Base-by-base conservation (phyloP, 2,329 filamentous ascomycete genomes). In the Diplodia intermedia region DNA sequence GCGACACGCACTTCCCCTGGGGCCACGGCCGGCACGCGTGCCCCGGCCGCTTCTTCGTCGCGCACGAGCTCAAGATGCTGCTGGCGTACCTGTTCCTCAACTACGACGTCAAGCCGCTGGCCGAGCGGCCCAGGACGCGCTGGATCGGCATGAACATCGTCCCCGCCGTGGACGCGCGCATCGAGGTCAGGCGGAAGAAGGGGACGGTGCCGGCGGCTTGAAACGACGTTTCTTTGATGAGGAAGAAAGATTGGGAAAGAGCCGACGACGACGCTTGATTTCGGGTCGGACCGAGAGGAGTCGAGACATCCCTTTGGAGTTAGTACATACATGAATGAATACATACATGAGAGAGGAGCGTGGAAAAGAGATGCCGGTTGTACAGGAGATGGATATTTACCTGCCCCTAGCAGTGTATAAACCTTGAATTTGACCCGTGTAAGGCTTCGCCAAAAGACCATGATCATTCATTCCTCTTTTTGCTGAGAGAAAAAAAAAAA, bases 21-120 rank as follows among this genome's bases (percentile, higher is more conserved):
- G 75, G 74, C 3, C 73, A 76, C 69, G 75, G 75, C 2, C 70
- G 70, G 52, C 74, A 76, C 70, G 74, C 75, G n/a, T 78, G 75
- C 40, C 69, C 69, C 18, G 69, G 69, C 33, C 67, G 69, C n/a
- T 70, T 70, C 40, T 69, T 69, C 36, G 67, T 62, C 18, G 69
- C 69, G 4, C 63, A 70, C 23, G 66, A 60, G 63, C 62, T 71
- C 18, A 71, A 71, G 66, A 65, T 71, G 66, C n/a, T 71, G 15
- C 56, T 71, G 40, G 69, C 69, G 18, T 70, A 71, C 31, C 29
- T 68, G 15, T 49, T 67, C 2, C 60, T 71, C 26, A 62, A 67
- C 15, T 71, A 71, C 60, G 70, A 71, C n/a, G 68, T 71, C 43
- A 62, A 71, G 38, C 66, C 56, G 29, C 47, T 70, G 1, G 53